Conservation (phyloP, 257 asterid species). For the Nicotiana otophora region DNA sequence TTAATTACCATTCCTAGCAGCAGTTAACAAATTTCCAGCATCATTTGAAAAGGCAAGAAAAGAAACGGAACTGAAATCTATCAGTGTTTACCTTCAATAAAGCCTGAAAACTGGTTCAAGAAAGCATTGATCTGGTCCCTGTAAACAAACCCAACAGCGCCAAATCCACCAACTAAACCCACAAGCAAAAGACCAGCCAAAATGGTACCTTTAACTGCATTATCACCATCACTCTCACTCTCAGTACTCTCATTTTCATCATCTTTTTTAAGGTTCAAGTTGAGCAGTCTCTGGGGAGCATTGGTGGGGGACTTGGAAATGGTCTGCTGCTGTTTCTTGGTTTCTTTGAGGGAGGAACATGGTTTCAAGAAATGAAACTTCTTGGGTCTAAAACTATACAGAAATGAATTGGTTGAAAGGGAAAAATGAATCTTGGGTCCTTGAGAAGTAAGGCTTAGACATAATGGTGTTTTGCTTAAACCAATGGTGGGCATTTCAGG, state of each 20-base stretch:
- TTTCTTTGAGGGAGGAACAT: conserved; percentile 68
- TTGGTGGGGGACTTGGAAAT: conserved; percentile 47
- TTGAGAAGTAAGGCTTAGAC: conserved; percentile 38
- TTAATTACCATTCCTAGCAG: neutral
- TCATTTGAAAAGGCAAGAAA: conserved; percentile 46
- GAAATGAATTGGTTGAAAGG: conserved; percentile 13
- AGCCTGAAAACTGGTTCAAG: conserved; percentile 67
- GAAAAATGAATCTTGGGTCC: conserved; percentile 26
- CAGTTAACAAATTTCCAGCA: conserved; percentile 18
- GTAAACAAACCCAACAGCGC: conserved; percentile 65
- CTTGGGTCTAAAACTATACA: conserved; percentile 44
- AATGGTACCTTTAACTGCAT: conserved; percentile 76
- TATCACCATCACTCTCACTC: conserved; percentile 27
- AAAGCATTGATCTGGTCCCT: conserved; percentile 81
- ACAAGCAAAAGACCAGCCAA: conserved; percentile 37
- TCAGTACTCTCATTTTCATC: conserved; percentile 21
- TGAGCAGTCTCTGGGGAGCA: conserved; percentile 55
- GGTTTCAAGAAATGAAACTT: conserved; percentile 72
- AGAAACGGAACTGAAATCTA: neutral
- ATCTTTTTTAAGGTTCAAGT: conserved; percentile 47
- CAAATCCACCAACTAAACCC: conserved; percentile 79
- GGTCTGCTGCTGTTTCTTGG: conserved; percentile 56
- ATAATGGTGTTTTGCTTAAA: conserved; percentile 40
- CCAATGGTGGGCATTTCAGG: conserved; percentile 65
- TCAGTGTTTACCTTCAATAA: conserved; percentile 52